Evolutionary conservation across 768 basidiomycete genomes (phyloP), one percentile per base, ranked within the genome.

Genomic region (Boletus edulis): DNA sequence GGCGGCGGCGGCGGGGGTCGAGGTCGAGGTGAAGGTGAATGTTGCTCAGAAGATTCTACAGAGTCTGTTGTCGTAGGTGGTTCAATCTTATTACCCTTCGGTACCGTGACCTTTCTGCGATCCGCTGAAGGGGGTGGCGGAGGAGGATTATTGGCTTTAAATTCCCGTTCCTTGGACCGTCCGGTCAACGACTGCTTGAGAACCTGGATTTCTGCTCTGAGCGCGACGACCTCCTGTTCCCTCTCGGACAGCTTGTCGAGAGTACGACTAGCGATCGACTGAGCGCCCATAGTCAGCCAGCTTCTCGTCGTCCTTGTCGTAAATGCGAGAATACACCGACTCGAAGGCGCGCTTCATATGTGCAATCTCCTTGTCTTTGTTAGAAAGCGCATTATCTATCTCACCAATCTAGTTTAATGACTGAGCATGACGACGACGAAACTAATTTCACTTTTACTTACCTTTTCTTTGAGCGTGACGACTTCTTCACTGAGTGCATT

Each of bases 301-400:
- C 42, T 75, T 77, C 22, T 62, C 66, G 24, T 76, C 76, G 47
- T 81, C 78, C 42, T 81, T 71, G 6, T 81, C 75, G 6, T 80
- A 76, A 67, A 94, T 87, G n/a, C 89, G 80, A 12, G 85, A 85
- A 69, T 91, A 91, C 5, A 95, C 87, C 8, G 89, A 87, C 68
- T 94, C 91, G 37, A 97, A 75, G n/a, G 91, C 89, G 14, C 87
- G 85, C 65, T 92, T 91, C 38, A 94, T 78, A 62, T 87, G 89
- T 0, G 79, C 60, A 34, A 87, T 77, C 52, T 94, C 89, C 65
- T 91, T 93, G 58, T 87, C 82, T 63, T 85, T 88, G 51, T 74
- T 71, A 5, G 68, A 69, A 3, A 83, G 43, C 3, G 70, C 60
- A 5, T 62, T 69, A 42, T 84, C 84, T 46, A 84, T 69, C 42